Evolutionary conservation across 805 yeast species (phyloP), one percentile per base, ranked within the genome.

Genomic region (Pichia californica): DNA sequence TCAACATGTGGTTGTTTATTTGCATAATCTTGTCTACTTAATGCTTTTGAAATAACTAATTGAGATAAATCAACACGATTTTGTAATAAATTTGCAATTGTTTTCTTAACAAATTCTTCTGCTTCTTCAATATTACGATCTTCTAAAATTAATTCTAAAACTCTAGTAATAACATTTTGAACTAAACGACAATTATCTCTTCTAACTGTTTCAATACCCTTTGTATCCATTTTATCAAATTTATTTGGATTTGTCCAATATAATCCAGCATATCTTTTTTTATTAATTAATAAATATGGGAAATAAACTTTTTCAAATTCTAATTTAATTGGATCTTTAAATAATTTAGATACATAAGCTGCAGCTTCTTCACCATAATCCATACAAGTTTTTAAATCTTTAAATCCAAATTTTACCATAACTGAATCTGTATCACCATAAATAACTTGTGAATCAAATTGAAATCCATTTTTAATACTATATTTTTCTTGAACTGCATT

Each of bases 341-440:
- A 93, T 44, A 75, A 69, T 1, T 79, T 73, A 0, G 98, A 88
- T 2, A 93, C 98, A 48, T 64, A 78, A 8, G 70, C 84, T 0
- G 99, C 99, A 0, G 98, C 99, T 56, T 91, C 95, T 54, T 88
- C 84, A 6, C 99, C 99, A 44, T 88, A 59, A 42, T 75, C 72
- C 99, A 93, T 94, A 52, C 96, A 86, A 26, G 83, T 83, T 43
- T 72, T 80, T 49, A 91, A 62, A 57, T 88, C 95, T 9, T 70
- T 68, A 27, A 80, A 77, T 2, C 99, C 99, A 68, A 93, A 93
- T 59, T 88, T 89, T 35, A 93, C 96, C 99, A 93, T 94, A 15
- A 93, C 99, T 8, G 99, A 94, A 74, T 93, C 99, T 0, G 99
- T 93, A 64, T 93, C 99, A 71, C 99, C 99, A 60, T 93, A 93